Base-by-base conservation (phyloP, 1,284 basidiomycete species). In the Xerocomus minutiporus region DNA sequence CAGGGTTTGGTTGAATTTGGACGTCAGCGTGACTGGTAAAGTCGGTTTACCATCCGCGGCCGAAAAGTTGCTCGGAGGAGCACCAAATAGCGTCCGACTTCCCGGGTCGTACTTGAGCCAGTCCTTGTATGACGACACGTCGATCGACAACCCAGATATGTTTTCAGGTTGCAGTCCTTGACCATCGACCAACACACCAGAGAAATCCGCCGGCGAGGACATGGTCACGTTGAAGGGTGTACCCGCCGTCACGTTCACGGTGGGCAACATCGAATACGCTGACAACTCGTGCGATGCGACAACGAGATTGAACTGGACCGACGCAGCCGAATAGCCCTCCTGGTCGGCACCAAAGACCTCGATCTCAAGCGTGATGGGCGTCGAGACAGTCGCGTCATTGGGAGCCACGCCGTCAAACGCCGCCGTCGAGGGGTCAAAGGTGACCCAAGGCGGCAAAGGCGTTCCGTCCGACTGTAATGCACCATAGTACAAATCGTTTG, bases 391-490 rank as follows among this genome's bases (percentile, higher is more conserved):
- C 20, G 69, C 61, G 12, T 71, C 66, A 46, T 59, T 52, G 7
- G 93, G 93, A 1, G 86, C 80, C 25, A 89, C 78, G 8, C 95
- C 95, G 60, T 87, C 80, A 50, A 97, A 80, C 1, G 93, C 94
- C 54, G 91, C 72, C 3, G 79, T 78, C 26, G 75, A 64, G 5
- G 81, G 68, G 66, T 88, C 77, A 69, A 93, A 97, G 13, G 59
- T 59, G 66, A 96, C 75, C 90, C 92, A 97, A 15, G 70, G 58
- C 0, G 93, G 94, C 38, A 94, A 73, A 3, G 78, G 75, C 0
- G 81, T 79, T 5, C 89, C 86, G 58, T 92, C 82, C 0, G 74
- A 73, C 57, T 82, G 79, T 28, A 79, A 74, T 8, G 85, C 84
- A 7, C 80, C 77, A 63, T 93, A 94, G 67, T 73, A 90, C 13